Evolutionary conservation across 306 rosid species (phyloP).

Genomic region (Morella rubra): DNA sequence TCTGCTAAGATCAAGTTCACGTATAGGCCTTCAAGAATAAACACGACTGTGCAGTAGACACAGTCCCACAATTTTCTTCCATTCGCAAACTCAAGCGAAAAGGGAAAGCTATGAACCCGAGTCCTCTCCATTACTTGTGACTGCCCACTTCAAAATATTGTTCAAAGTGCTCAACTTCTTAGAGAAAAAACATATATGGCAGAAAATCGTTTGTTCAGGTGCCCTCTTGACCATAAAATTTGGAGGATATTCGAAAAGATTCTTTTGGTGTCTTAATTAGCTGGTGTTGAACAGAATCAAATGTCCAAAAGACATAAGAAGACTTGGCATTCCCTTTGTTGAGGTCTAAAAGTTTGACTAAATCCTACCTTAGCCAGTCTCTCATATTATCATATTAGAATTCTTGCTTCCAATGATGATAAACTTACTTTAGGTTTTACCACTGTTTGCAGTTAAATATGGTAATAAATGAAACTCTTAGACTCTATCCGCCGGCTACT

Average conservation of each 20-base stretch:
- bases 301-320: conserved; percentile 2
- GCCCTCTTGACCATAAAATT: not conserved
- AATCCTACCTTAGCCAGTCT: not conserved
- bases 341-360: not conserved
- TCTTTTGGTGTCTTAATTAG: conserved; percentile 7
- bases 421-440: too few relatives aligned
- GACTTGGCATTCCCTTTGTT: not conserved
- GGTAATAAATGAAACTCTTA: conserved; percentile 92
- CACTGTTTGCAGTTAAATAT: conserved; percentile 60
- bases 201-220: too few relatives aligned
- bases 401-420: not conserved
- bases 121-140: conserved; percentile 18
- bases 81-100: conserved; percentile 8
- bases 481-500: conserved; percentile 90
- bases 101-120: conserved; percentile 35
- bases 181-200: not conserved
- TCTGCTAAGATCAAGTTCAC: not conserved
- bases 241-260: not conserved
- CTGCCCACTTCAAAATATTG: conserved; percentile 30
- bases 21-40: conserved; percentile 1
- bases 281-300: conserved; percentile 18
- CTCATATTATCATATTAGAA: not conserved
- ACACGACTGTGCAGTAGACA: not conserved
- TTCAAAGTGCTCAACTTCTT: not conserved
- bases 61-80: conserved; percentile 2